Percentiles rank a stretch among this genome's conserved stretches.
Evolutionary conservation across 2,329 filamentous ascomycete genomes (phyloP).

Genomic region (Botrytis hyacinthi): DNA sequence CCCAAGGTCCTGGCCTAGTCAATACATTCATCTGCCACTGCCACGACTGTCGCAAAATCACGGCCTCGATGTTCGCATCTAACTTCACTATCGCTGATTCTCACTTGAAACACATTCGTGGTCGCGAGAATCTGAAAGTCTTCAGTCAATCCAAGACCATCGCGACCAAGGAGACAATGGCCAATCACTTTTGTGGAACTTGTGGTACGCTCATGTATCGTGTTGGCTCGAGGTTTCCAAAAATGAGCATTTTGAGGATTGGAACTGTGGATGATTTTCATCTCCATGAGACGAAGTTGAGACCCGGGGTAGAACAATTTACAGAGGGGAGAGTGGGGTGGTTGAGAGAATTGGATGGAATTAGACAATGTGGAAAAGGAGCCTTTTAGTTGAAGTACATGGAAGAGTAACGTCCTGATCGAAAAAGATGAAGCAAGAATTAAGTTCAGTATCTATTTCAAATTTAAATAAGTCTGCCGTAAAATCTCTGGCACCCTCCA

Average conservation of each 20-base stretch:
- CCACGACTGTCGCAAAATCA: slow-evolving; percentile 60
- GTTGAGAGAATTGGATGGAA: slow-evolving; percentile 44
- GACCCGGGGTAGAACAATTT: slow-evolving; percentile 53
- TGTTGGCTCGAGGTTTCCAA: slow-evolving; percentile 45
- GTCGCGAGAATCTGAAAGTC: slow-evolving; percentile 48
- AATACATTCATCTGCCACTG: slow-evolving; percentile 59
- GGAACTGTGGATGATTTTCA: slow-evolving; percentile 62
- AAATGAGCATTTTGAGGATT: slow-evolving; percentile 50
- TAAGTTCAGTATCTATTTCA: neutral
- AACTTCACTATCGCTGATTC: slow-evolving; percentile 53
- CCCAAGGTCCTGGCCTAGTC: slow-evolving; percentile 46
- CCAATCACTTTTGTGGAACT: slow-evolving; percentile 58
- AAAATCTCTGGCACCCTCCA: neutral
- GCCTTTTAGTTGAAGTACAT: neutral
- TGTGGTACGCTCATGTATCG: slow-evolving; percentile 64
- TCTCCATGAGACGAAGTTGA: slow-evolving; percentile 56
- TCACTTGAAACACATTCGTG: slow-evolving; percentile 50
- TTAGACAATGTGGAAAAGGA: slow-evolving; percentile 33
- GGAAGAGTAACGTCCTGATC: neutral
- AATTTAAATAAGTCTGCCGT: neutral
- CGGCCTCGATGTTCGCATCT: slow-evolving; percentile 59
- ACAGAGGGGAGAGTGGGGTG: slow-evolving; percentile 51
- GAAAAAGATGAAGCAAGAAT: neutral
- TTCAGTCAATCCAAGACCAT: slow-evolving; percentile 51
- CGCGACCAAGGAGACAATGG: slow-evolving; percentile 50